phyloP scores from a whole-genome alignment of 2,329 filamentous ascomycete species.

The Cercospora berteroae region DNA sequence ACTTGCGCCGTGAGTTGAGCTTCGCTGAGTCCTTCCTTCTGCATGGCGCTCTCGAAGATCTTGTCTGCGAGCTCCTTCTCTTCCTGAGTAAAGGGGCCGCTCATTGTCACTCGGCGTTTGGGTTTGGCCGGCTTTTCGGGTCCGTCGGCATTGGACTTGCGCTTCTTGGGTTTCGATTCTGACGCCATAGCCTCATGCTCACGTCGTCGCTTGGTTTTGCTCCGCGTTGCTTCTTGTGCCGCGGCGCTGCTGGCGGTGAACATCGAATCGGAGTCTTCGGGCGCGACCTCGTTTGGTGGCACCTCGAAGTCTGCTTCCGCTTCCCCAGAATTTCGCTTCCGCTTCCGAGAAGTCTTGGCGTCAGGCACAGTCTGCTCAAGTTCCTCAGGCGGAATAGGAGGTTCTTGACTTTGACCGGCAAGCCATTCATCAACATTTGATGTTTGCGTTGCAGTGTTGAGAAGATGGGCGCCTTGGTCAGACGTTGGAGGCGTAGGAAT shows the following conservation, averaged over 20 bases:
- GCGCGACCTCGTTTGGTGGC: slow-evolving; percentile 7
- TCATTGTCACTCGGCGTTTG: slow-evolving; percentile 8
- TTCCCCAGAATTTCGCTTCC: slow-evolving; percentile 18
- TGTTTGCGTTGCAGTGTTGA: neutral
- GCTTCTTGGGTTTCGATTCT: slow-evolving; percentile 6
- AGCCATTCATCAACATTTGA: slow-evolving; percentile 13
- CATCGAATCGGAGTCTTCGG: slow-evolving; percentile 9
- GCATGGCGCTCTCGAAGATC: slow-evolving; percentile 28
- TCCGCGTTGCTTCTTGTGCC: slow-evolving; percentile 9
- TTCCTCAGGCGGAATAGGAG: slow-evolving; percentile 12
- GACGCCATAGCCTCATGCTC: neutral
- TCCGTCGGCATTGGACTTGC: neutral
- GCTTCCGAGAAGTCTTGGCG: slow-evolving; percentile 17
- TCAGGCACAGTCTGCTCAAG: neutral
- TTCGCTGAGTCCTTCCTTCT: slow-evolving; percentile 19
- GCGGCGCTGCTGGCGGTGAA: slow-evolving; percentile 3
- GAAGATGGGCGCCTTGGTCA: neutral
- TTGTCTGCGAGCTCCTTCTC: slow-evolving; percentile 32
- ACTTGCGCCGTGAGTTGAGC: slow-evolving; percentile 26
- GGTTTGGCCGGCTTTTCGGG: neutral
- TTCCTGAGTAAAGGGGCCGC: slow-evolving; percentile 19
- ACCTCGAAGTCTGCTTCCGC: slow-evolving; percentile 23
- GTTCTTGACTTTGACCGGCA: slow-evolving; percentile 14
- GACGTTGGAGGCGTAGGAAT: slow-evolving; percentile 14
- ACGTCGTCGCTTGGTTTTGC: neutral